A percentile compares a stretch with the other conserved stretches of the same genome.
These are phyloP conservation scores for Gomphus bonarii DNA, from an alignment of 1,284 basidiomycete genomes.

Conservation along the genomic window DNA sequence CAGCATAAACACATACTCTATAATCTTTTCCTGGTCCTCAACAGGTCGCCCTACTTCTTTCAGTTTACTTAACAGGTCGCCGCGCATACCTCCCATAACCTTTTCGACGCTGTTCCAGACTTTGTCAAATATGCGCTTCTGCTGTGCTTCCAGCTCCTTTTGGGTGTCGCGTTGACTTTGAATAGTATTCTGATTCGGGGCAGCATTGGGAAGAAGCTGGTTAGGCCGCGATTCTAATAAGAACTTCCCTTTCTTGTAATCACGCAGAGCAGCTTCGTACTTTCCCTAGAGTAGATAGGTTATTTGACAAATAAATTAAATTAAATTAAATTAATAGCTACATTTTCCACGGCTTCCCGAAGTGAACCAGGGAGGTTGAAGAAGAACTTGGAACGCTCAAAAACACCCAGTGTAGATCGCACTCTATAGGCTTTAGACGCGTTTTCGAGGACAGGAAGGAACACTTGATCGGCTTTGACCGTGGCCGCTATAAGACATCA, in stretches of 20 bases:
- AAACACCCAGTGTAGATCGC: slow-evolving; percentile 87
- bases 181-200: slow-evolving; percentile 44
- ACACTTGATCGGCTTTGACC: slow-evolving; percentile 90
- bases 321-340: slow-evolving; percentile 33
- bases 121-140: slow-evolving; percentile 89
- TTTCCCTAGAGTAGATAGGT: slow-evolving; percentile 49
- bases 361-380: slow-evolving; percentile 94
- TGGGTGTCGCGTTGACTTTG: slow-evolving; percentile 30
- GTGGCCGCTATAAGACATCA: slow-evolving; percentile 50
- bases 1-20: slow-evolving; percentile 58
- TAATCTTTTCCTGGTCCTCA: slow-evolving; percentile 95
- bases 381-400: slow-evolving; percentile 96
- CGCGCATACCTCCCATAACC: slow-evolving; percentile 88
- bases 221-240: slow-evolving; percentile 81
- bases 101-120: slow-evolving; percentile 95
- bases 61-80: slow-evolving; percentile 65
- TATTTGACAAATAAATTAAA: slow-evolving; percentile 4
- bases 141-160: slow-evolving; percentile 45
- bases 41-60: slow-evolving; percentile 71
- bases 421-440: slow-evolving; percentile 91
- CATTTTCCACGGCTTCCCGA: slow-evolving; percentile 83
- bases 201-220: slow-evolving; percentile 55
- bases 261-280: slow-evolving; percentile 88
- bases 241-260: slow-evolving; percentile 96
- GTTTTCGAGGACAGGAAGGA: slow-evolving; percentile 93